Base-by-base conservation (phyloP, 352 stramenopile species). In the Phytophthora palmivora region DNA sequence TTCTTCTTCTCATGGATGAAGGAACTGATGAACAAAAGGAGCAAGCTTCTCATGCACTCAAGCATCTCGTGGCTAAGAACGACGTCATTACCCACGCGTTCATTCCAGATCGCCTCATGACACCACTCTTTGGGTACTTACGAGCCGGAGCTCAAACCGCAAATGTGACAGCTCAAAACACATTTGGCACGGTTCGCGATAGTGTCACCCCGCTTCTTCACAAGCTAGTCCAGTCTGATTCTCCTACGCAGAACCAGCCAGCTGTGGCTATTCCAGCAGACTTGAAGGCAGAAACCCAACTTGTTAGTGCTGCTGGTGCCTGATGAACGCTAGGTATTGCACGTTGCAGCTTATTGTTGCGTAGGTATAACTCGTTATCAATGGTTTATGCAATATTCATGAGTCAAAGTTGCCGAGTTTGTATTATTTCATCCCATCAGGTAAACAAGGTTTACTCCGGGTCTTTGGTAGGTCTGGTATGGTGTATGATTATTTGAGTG, bases 181-280 rank as follows among this genome's bases (percentile, higher is more conserved):
- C 51, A 16, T 8, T 58, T 19, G 37, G 15, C 44, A 57, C 32
- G 14, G 19, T 58, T 11, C 30, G 46, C 2, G 46, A 58, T 6
- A 33, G 36, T 7, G 56, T 49, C n/a, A n/a, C 50, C 10, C 56
- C 46, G 9, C 18, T 58, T 22, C 18, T 64, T 30, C 53, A 53
- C 16, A 47, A 30, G 8, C 24, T 61, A n/a, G 28, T 51, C 3
- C 38, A 42, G 30, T 2, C 18, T 8, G 39, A 26, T 6, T 28
- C 19, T 26, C 10, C 24, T 18, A 22, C 3, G 12, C 21, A 47
- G 19, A 47, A 34, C 30, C 30, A 34, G 11, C 7, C 6, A 34
- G 30, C 11, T 34, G 30, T 6, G 24, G 24, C 24, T 28, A 28
- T 3, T 6, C 24, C 24, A 6, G 3, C 30, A 10, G 10, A 4